A percentile compares a stretch with the other conserved stretches of the same genome.
Evolutionary conservation across 73 alveolate species (phyloP).

Genomic region (Paramecium biaurelia): DNA sequence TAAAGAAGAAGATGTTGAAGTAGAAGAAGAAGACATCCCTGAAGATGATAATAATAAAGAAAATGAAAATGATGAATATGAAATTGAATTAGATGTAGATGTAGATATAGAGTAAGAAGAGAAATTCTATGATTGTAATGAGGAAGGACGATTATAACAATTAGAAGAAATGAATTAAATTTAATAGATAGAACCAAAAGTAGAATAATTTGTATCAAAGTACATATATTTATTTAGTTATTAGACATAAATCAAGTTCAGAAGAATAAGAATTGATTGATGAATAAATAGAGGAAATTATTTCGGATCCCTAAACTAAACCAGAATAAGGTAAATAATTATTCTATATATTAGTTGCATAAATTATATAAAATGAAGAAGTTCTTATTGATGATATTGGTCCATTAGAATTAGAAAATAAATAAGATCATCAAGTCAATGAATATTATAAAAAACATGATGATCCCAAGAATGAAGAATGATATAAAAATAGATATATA

Average conservation of each 20-base stretch:
- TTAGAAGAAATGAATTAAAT: neutral
- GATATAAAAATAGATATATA: neutral
- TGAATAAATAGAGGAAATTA: neutral
- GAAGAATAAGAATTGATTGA: neutral
- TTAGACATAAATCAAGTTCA: neutral
- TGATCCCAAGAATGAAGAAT: neutral
- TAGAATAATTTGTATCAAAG: neutral
- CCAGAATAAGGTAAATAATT: neutral
- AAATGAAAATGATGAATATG: neutral
- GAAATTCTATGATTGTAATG: slow-evolving; percentile 24
- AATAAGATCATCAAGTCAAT: slow-evolving; percentile 25
- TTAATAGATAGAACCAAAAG: neutral
- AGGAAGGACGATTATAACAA: neutral
- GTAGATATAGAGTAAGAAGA: neutral
- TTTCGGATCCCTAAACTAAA: neutral
- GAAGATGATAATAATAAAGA: slow-evolving; percentile 19
- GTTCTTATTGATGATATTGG: neutral
- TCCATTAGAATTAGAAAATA: neutral
- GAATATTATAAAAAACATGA: slow-evolving; percentile 6
- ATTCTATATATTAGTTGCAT: neutral
- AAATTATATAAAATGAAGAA: neutral
- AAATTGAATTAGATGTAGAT: neutral
- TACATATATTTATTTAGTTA: neutral
- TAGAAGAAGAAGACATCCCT: neutral
- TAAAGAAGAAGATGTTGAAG: neutral